Percentiles rank a stretch among this genome's conserved stretches.
phyloP scores from a whole-genome alignment of 1,139 yeast species.

The Suhomyces maxii region DNA sequence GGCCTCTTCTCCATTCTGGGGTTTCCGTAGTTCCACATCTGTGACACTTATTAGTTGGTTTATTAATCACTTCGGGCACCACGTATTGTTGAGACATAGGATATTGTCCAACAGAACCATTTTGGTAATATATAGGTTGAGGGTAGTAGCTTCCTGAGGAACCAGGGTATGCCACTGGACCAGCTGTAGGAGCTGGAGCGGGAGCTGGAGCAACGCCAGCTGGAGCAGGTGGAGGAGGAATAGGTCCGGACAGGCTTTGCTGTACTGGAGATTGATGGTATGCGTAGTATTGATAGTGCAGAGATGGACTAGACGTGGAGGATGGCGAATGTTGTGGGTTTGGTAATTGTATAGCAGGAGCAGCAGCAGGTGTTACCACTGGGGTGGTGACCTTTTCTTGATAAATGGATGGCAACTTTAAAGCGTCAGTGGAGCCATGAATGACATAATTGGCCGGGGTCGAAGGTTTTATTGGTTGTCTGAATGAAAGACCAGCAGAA shows the following conservation, averaged over 20 bases:
- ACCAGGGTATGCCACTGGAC: conserved; percentile 8
- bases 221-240: conserved; percentile 1
- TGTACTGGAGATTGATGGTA: conserved; percentile 10
- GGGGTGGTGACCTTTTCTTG: conserved; percentile 6
- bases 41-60: conserved; percentile 49
- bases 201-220: conserved; percentile 1
- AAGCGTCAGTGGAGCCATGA: conserved; percentile 7
- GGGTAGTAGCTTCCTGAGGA: conserved; percentile 13
- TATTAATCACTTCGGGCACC: conserved; percentile 38
- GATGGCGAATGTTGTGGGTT: conserved; percentile 11
- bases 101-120: conserved; percentile 9
- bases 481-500: conserved; percentile 10
- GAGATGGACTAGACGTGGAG: conserved; percentile 12
- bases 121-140: conserved; percentile 16
- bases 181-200: conserved; percentile 5
- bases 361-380: background rate
- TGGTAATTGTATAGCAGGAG: conserved; percentile 5
- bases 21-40: conserved; percentile 82
- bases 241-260: conserved; percentile 13
- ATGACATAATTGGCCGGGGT: conserved; percentile 18
- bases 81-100: conserved; percentile 19
- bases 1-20: conserved; percentile 93
- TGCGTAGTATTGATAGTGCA: conserved; percentile 17
- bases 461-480: conserved; percentile 15
- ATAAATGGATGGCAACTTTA: conserved; percentile 19